Evolutionary conservation across 2,329 filamentous ascomycete genomes (phyloP).

Genomic region (Colletotrichum eremochloae): DNA sequence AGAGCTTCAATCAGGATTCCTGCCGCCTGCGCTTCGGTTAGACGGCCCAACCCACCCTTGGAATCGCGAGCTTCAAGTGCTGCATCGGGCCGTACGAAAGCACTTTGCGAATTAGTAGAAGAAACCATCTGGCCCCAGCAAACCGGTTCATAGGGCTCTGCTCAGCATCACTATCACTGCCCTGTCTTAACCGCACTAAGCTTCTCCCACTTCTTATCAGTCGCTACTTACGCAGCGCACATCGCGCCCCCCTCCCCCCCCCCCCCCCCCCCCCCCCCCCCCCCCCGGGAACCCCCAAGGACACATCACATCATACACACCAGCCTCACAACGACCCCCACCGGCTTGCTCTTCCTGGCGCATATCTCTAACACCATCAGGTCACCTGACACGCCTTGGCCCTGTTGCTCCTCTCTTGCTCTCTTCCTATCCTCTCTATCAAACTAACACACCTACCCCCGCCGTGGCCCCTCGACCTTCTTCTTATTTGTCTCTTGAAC

Average conservation of each 20-base stretch:
- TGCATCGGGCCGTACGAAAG: constrained; percentile 22
- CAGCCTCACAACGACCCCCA: constrained; percentile 42
- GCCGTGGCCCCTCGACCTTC: constrained; percentile 25
- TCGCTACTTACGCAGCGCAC: constrained; percentile 18
- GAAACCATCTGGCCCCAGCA: constrained; percentile 31
- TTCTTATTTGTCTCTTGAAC: constrained; percentile 26
- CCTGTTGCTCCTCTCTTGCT: constrained; percentile 25
- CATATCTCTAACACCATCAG: constrained; percentile 33
- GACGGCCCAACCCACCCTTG: constrained; percentile 27
- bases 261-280: too few species aligned
- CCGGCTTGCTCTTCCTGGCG: constrained; percentile 34
- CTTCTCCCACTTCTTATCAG: constrained; percentile 33
- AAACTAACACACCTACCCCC: constrained; percentile 29
- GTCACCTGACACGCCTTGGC: constrained; percentile 39
- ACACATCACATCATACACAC: constrained; percentile 26
- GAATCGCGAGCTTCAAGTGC: constrained; percentile 26
- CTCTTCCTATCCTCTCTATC: constrained; percentile 11
- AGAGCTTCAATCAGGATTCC: constrained; percentile 40
- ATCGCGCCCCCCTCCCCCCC: constrained; percentile 30
- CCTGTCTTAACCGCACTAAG: constrained; percentile 8
- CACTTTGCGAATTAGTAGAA: constrained; percentile 39
- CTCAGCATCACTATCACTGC: constrained; percentile 13
- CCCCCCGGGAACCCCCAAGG: neutral
- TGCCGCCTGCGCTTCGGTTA: constrained; percentile 34
- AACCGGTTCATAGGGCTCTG: constrained; percentile 26